Base-by-base conservation (phyloP, 768 basidiomycete genomes). In the Austroboletus eburneus region DNA sequence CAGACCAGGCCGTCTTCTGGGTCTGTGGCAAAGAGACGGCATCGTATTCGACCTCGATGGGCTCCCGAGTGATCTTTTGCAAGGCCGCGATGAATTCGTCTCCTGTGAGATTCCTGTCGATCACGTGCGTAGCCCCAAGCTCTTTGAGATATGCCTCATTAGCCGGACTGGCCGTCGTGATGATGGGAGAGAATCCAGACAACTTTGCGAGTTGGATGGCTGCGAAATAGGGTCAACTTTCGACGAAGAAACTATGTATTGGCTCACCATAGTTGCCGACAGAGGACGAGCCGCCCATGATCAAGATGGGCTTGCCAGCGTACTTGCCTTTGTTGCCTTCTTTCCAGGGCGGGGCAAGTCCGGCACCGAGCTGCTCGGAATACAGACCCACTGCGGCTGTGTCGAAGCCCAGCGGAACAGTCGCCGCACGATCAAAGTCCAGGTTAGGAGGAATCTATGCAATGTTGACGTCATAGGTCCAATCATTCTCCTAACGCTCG, bases 381-480 rank as follows among this genome's bases (percentile, higher is more conserved):
- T 76, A 81, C 16, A 81, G 50, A 3, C 76, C 80, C 14, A 71
- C 57, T 16, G 70, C 66, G 3, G 77, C 75, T 1, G 75, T 73
- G n/a, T 72, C 69, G 13, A 79, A 58, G 1, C 59, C 72, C 5
- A 76, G 56, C 9, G 80, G 79, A 30, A 81, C 57, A 0, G 78
- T 72, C 2, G 73, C 58, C 3, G 72, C 75, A 17, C 71, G 57
- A 21, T 76, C 76, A 52, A 73, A 75, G 4, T 68, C 58, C 21
- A 76, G 14, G 29, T 68, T 69, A 16, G 54, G 51, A 2, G 79
- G 77, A 27, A 80, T 70, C 73, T 78, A 6, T 23, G 20, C 30
- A 3, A 14, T 3, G 24, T 17, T 45, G 42, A 54, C 46, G 44
- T 54, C 51, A 49, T 22, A 39, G 14, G 30, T 32, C 30, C 7